A percentile compares a stretch with the other conserved stretches of the same genome.
Conservation (phyloP, 2,329 filamentous ascomycete genomes). For the Laburnicola sp. region DNA sequence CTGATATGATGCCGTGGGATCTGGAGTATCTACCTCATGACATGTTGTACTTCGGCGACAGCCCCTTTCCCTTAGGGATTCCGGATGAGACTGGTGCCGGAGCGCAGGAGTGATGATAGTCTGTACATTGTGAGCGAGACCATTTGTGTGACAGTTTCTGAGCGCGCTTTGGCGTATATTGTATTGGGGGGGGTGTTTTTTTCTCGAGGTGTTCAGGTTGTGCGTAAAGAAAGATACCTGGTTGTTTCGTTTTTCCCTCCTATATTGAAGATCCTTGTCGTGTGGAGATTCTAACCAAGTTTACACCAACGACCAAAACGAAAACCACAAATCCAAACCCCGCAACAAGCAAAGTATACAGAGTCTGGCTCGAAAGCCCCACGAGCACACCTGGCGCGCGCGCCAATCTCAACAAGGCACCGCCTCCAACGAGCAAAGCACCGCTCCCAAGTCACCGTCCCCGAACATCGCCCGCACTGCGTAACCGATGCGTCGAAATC, state of each 20-base stretch:
- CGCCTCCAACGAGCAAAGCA: too few species aligned
- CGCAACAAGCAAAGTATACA: neutral
- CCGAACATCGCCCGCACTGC: too few species aligned
- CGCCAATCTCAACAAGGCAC: neutral
- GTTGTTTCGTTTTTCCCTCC: too few species aligned
- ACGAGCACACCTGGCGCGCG: neutral
- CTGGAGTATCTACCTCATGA: constrained; percentile 72
- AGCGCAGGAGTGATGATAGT: neutral
- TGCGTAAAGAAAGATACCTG: too few species aligned
- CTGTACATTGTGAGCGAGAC: neutral
- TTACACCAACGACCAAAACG: too few species aligned
- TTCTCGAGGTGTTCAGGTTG: too few species aligned
- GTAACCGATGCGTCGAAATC: too few species aligned
- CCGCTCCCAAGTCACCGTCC: too few species aligned
- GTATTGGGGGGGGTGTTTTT: neutral
- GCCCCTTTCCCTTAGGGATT: constrained; percentile 10
- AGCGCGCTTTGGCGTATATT: neutral
- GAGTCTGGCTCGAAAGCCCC: neutral
- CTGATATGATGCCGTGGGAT: constrained; percentile 72
- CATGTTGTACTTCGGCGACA: constrained; percentile 53
- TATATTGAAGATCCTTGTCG: too few species aligned
- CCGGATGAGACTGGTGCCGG: constrained; percentile 7
- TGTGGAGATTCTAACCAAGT: too few species aligned
- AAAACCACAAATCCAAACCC: too few species aligned
- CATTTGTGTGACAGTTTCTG: neutral